Percentiles rank a stretch among this genome's conserved stretches.
phyloP scores from a whole-genome alignment of 2,329 filamentous ascomycete species.

The Aspergillus flavus region DNA sequence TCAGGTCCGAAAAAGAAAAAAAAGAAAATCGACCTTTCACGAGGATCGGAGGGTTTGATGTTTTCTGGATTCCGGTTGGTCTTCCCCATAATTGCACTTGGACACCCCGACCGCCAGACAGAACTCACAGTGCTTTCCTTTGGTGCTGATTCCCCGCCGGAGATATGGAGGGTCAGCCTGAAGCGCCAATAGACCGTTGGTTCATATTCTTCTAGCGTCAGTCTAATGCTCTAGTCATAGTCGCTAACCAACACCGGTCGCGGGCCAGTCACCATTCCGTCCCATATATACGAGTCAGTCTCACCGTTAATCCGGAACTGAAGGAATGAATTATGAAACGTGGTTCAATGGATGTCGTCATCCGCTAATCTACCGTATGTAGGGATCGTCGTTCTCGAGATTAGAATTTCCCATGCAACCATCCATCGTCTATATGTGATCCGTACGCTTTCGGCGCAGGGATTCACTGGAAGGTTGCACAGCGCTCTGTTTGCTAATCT shows the following conservation, averaged over 20 bases:
- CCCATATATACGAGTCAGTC: neutral
- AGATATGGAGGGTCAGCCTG: neutral
- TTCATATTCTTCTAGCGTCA: neutral
- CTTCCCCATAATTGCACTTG: neutral
- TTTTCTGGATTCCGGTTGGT: neutral
- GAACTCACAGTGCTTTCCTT: neutral
- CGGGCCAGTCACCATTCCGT: neutral
- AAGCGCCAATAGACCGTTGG: neutral
- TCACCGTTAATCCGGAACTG: neutral
- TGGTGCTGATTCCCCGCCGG: neutral
- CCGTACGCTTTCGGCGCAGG: neutral
- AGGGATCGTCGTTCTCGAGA: neutral
- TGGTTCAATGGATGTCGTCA: neutral
- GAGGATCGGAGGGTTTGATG: neutral
- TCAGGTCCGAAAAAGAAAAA: neutral
- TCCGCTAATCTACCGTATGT: neutral
- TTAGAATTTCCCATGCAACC: neutral
- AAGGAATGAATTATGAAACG: neutral
- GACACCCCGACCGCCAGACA: neutral
- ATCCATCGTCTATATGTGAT: neutral
- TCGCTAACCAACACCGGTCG: neutral
- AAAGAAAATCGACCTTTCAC: neutral
- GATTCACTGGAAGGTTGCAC: neutral
- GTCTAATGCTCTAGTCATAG: neutral
- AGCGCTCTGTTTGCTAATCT: neutral